These are phyloP conservation scores for Pelargonium cotyledonis DNA, from an alignment of 441 rosid species.

Conservation along the genomic window DNA sequence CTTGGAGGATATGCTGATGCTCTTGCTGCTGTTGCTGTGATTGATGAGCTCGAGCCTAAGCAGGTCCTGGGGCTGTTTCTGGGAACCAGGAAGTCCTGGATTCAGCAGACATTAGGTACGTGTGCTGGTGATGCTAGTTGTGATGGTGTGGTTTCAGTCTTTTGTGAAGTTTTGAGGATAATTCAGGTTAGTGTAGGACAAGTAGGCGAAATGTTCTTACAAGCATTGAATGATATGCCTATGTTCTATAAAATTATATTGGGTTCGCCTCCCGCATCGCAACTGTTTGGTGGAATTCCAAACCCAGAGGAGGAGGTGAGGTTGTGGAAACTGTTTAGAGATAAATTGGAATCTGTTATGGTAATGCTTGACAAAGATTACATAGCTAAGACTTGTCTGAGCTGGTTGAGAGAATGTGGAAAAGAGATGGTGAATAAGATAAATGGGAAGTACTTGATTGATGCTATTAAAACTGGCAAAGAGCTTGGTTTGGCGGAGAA, in stretches of 20 bases:
- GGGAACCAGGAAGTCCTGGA: conserved; percentile 71
- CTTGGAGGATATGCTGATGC: conserved; percentile 77
- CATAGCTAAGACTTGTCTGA: conserved; percentile 53
- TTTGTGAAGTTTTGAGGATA: conserved; percentile 63
- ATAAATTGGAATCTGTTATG: conserved; percentile 59
- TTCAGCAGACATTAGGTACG: conserved; percentile 50
- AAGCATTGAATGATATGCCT: conserved; percentile 84
- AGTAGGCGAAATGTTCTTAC: conserved; percentile 85
- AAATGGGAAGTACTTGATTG: conserved; percentile 58
- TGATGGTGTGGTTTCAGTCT: conserved; percentile 42
- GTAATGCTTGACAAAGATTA: conserved; percentile 48
- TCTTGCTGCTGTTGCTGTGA: conserved; percentile 73
- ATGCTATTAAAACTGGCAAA: conserved; percentile 54
- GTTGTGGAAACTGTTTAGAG: conserved; percentile 83
- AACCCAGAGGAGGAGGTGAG: conserved; percentile 86
- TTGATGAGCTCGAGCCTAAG: conserved; percentile 70
- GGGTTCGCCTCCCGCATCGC: conserved; percentile 88
- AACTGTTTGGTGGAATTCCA: conserved; percentile 89
- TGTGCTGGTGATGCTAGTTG: conserved; percentile 35
- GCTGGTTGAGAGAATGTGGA: conserved; percentile 81
- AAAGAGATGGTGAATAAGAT: conserved; percentile 51
- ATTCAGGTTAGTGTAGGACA: conserved; percentile 81
- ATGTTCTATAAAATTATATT: conserved; percentile 72
- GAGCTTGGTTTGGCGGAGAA: conserved; percentile 83
- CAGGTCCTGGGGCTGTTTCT: conserved; percentile 66